Conservation (phyloP, 331 rosid genomes). For the Erythrophleum ivorense region DNA sequence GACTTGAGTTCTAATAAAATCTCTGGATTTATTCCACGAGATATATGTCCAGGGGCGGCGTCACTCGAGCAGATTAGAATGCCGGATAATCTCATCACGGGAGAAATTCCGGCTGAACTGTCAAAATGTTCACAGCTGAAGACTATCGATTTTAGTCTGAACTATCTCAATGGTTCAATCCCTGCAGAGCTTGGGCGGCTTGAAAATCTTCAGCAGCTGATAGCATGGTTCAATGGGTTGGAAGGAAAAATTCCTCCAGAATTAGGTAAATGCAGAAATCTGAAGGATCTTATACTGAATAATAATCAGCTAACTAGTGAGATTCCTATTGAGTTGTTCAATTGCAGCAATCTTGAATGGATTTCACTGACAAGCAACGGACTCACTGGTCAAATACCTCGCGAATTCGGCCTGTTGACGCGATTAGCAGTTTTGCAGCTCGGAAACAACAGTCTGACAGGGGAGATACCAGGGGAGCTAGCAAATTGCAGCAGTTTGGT, state of each 20-base stretch:
- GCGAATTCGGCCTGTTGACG: slow-evolving; percentile 76
- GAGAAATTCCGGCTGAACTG: slow-evolving; percentile 75
- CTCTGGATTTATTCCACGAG: slow-evolving; percentile 71
- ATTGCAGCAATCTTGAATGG: slow-evolving; percentile 94
- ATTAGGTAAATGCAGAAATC: slow-evolving; percentile 82
- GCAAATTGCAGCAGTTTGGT: slow-evolving; percentile 91
- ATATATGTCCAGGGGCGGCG: slow-evolving; percentile 85
- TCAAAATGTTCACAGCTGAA: slow-evolving; percentile 80
- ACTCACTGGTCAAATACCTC: slow-evolving; percentile 75
- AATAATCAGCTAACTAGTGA: slow-evolving; percentile 74
- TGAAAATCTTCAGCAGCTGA: slow-evolving; percentile 82
- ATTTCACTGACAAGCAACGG: slow-evolving; percentile 88
- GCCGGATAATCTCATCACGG: slow-evolving; percentile 86
- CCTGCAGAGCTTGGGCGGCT: slow-evolving; percentile 92
- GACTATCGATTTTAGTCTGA: slow-evolving; percentile 88
- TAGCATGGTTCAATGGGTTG: slow-evolving; percentile 95
- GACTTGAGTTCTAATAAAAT: slow-evolving; percentile 91
- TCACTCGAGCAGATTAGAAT: slow-evolving; percentile 85
- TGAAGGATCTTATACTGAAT: slow-evolving; percentile 90
- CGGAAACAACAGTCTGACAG: slow-evolving; percentile 85
- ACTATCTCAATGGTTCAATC: slow-evolving; percentile 86
- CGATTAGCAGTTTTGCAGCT: slow-evolving; percentile 93
- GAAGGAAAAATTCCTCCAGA: slow-evolving; percentile 92
- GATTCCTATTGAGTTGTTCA: slow-evolving; percentile 80
- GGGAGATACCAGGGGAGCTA: slow-evolving; percentile 82